Base-by-base conservation (phyloP, 2,329 filamentous ascomycete species). In the Fulvia fulva region DNA sequence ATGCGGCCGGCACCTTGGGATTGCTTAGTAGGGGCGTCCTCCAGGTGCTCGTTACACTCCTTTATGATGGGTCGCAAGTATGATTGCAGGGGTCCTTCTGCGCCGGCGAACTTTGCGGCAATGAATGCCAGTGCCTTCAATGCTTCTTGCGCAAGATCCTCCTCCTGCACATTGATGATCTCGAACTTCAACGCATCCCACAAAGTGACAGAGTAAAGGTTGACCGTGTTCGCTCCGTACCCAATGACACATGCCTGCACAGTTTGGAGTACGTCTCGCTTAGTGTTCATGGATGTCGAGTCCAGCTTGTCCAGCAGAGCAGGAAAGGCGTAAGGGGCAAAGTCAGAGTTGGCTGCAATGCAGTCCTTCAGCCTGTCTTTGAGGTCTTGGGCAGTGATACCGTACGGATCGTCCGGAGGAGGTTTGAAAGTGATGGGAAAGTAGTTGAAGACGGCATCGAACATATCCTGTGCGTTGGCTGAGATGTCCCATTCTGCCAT, bases 121-220 rank as follows among this genome's bases (percentile, higher is more conserved):
- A 88, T 83, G 21, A 77, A 74, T 55, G 80, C 77, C 8, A 88
- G 71, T 1, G 79, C 80, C 22, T 77, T 73, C 16, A 88, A 71
- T 6, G 86, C 82, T 65, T 83, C 81, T 51, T 84, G 77, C 0
- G 84, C 83, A 8, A 89, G 73, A 52, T 87, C 83, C 55, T 87
- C 84, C 65, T 88, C 86, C 69, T 87, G 83, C 0, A 83, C 81
- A 63, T 85, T 87, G 14, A 89, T 75, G 11, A 89, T 81, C 66
- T 89, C 86, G 64, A 87, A 89, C 68, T 88, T 89, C 53, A 89
- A 70, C 8, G 84, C 80, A 64, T 88, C 85, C 86, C 86, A 89
- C 2, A 88, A 75, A 0, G 83, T 85, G 51, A 86, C 81, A 0
- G 85, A 85, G 66, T 86, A 86, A 11, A 81, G 79, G 7, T 84